Evolutionary conservation across 2,329 filamentous ascomycete species (phyloP).

Genomic region (Alternaria viburni): DNA sequence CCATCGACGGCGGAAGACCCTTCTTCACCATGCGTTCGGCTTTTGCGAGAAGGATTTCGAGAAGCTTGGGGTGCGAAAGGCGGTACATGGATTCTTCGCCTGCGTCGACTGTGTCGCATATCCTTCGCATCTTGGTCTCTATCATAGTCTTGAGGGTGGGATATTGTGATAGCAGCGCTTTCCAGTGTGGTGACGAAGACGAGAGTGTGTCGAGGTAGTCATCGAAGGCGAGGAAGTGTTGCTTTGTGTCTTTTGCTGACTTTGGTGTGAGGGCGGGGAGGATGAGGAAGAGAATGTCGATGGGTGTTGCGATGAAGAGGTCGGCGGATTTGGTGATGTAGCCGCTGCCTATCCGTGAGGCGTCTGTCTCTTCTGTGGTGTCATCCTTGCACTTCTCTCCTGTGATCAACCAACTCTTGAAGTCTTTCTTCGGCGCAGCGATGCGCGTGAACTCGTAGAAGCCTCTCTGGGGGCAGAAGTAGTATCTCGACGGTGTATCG

Average conservation of each 20-base stretch:
- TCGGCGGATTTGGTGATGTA: slow-evolving; percentile 72
- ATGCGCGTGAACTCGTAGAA: slow-evolving; percentile 68
- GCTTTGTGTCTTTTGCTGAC: slow-evolving; percentile 59
- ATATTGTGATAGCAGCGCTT: slow-evolving; percentile 59
- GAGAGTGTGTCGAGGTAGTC: slow-evolving; percentile 73
- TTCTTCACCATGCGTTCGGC: slow-evolving; percentile 69
- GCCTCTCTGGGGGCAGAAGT: slow-evolving; percentile 64
- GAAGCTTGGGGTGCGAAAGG: slow-evolving; percentile 74
- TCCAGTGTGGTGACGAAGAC: slow-evolving; percentile 63
- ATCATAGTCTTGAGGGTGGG: slow-evolving; percentile 53
- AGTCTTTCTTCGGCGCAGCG: slow-evolving; percentile 56
- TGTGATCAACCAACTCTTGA: slow-evolving; percentile 62
- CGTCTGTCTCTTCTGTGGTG: not conserved
- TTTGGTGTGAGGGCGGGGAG: slow-evolving; percentile 70
- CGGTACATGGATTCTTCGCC: slow-evolving; percentile 87
- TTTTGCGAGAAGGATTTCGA: slow-evolving; percentile 70
- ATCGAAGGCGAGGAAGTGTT: slow-evolving; percentile 71
- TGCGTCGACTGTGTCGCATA: slow-evolving; percentile 84
- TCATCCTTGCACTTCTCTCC: slow-evolving; percentile 16
- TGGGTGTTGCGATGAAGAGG: slow-evolving; percentile 80
- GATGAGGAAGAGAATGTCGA: slow-evolving; percentile 85
- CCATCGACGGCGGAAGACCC: slow-evolving; percentile 78
- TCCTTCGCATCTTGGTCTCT: slow-evolving; percentile 68
- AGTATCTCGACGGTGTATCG: slow-evolving; percentile 57
- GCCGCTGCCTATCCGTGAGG: slow-evolving; percentile 44